phyloP scores from a whole-genome alignment of 1,284 basidiomycete genomes.

The Termitomyces sp. region DNA sequence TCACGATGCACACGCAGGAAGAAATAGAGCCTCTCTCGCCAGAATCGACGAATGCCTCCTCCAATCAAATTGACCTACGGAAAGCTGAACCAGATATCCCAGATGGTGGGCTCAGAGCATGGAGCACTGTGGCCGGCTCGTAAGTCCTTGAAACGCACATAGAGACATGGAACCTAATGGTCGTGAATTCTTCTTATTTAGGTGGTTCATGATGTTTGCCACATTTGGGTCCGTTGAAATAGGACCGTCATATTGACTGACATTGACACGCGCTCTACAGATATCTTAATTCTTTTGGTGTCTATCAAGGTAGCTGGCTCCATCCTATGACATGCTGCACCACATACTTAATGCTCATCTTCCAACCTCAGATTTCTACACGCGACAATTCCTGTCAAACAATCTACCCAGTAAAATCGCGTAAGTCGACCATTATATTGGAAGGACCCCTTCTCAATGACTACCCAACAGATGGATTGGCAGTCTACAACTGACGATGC shows the following conservation, averaged over 20 bases:
- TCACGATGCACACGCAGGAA: constrained; percentile 1
- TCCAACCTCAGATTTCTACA: constrained; percentile 10
- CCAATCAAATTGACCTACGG: not conserved
- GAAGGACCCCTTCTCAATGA: not conserved
- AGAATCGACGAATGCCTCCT: not conserved
- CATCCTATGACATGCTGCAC: not conserved
- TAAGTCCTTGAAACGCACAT: not conserved
- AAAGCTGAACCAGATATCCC: constrained; percentile 2
- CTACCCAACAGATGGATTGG: constrained; percentile 18
- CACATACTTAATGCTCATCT: not conserved
- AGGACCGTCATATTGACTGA: not conserved
- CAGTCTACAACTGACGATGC: constrained; percentile 18
- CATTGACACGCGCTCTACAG: constrained; percentile 1
- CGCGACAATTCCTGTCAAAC: constrained; percentile 11
- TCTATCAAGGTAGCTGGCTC: constrained; percentile 15
- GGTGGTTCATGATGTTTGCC: constrained; percentile 17
- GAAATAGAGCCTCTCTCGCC: constrained; percentile 1
- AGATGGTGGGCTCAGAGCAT: constrained; percentile 10
- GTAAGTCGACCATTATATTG: constrained; percentile 2
- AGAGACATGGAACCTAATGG: not conserved
- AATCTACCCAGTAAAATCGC: constrained; percentile 18
- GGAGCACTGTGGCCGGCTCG: constrained; percentile 12
- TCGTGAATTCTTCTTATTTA: not conserved
- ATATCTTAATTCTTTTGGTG: constrained; percentile 19
- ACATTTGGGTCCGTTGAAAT: constrained; percentile 13